Evolutionary conservation across 768 basidiomycete species (phyloP).

Genomic region (Clitopilus hobsonii): DNA sequence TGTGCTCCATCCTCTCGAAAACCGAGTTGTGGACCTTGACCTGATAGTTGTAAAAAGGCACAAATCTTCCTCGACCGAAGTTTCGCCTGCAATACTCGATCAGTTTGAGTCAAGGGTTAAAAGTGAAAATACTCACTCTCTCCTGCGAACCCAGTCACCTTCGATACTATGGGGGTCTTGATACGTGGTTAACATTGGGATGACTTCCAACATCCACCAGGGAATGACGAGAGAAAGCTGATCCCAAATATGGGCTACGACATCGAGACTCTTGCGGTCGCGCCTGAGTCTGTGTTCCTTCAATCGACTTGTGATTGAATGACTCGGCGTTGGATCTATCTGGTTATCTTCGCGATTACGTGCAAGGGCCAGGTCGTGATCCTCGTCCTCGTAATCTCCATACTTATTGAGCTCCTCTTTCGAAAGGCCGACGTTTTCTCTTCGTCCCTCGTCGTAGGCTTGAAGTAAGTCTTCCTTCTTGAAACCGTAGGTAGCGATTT

Average conservation of each 20-base stretch:
- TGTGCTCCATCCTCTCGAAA: slow-evolving; percentile 5
- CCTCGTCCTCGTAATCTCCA: not conserved
- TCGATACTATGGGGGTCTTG: slow-evolving; percentile 10
- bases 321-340: too few species aligned
- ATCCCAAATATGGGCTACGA: slow-evolving; percentile 14
- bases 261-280: slow-evolving; percentile 8
- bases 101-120: not conserved
- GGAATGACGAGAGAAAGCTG: slow-evolving; percentile 12
- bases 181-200: slow-evolving; percentile 18
- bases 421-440: not conserved
- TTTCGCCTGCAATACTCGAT: slow-evolving; percentile 16
- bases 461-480: slow-evolving; percentile 9
- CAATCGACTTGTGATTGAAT: too few species aligned
- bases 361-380: not conserved
- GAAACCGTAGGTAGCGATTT: slow-evolving; percentile 13
- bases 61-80: slow-evolving; percentile 22
- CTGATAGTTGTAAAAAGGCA: slow-evolving; percentile 17
- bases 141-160: slow-evolving; percentile 18
- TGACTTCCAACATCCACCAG: slow-evolving; percentile 21
- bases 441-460: slow-evolving; percentile 4
- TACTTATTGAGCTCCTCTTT: not conserved
- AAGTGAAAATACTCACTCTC: slow-evolving; percentile 13
- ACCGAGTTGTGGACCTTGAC: slow-evolving; percentile 21
- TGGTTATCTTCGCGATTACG: not conserved
- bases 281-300: not conserved